These are phyloP conservation scores for Emmonsiellopsis sp. DNA, from an alignment of 2,329 filamentous ascomycete genomes.

Conservation along the genomic window DNA sequence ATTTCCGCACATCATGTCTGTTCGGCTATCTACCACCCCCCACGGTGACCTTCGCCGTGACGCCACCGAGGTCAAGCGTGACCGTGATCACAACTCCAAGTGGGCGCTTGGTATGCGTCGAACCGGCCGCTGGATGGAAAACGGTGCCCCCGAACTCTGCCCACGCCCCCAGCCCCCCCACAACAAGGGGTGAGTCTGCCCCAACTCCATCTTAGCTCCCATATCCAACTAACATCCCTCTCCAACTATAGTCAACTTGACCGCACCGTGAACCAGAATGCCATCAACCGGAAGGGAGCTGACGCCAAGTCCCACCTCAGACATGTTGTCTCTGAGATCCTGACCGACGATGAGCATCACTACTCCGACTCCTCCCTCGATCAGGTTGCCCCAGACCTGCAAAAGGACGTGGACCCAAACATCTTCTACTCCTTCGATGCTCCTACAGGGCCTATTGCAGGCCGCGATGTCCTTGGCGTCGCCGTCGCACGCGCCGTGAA, in stretches of 20 bases:
- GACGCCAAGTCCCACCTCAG: constrained; percentile 18
- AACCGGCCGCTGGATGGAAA: neutral
- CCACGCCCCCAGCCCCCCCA: constrained; percentile 1
- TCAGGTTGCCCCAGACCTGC: constrained; percentile 25
- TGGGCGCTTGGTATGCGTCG: constrained; percentile 27
- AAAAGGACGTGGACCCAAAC: constrained; percentile 39
- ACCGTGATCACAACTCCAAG: constrained; percentile 30
- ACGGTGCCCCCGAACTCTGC: constrained; percentile 5
- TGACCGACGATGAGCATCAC: constrained; percentile 15
- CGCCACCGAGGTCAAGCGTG: constrained; percentile 39
- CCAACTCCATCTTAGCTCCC: constrained; percentile 6
- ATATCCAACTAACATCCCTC: neutral
- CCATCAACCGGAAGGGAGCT: constrained; percentile 12
- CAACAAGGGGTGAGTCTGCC: constrained; percentile 14
- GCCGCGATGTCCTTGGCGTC: constrained; percentile 48
- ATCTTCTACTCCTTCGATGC: constrained; percentile 47
- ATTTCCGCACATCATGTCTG: constrained; percentile 9
- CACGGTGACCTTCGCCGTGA: constrained; percentile 46
- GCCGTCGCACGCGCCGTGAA: constrained; percentile 50
- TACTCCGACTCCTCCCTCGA: constrained; percentile 23
- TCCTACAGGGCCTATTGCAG: constrained; percentile 38
- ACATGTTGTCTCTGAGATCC: constrained; percentile 24
- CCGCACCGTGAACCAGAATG: constrained; percentile 8
- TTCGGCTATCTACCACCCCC: constrained; percentile 27
- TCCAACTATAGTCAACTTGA: constrained; percentile 1